Percentiles rank a stretch among this genome's conserved stretches.
These are phyloP conservation scores for Tillandsia leiboldiana DNA, from an alignment of 176 grass and related monocot genomes.

Conservation along the genomic window DNA sequence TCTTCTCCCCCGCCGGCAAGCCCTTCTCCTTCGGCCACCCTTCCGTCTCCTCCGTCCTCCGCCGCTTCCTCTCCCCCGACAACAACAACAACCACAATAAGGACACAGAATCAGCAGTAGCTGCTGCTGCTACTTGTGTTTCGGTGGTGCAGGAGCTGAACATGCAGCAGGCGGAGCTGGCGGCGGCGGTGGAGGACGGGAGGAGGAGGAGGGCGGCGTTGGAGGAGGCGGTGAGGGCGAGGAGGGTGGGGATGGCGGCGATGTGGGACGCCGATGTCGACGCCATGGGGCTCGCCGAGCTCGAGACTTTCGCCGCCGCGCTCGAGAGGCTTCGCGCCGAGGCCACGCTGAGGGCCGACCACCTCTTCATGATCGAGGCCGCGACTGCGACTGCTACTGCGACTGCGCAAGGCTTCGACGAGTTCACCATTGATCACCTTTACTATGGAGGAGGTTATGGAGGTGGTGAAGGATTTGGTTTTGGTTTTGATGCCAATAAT, in stretches of 20 bases:
- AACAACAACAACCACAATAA: no score
- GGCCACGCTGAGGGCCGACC: neutral
- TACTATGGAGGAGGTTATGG: no score
- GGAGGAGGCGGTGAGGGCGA: slow-evolving; percentile 1
- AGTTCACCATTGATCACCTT: no score
- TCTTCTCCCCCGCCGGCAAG: slow-evolving; percentile 50
- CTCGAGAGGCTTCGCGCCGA: slow-evolving; percentile 31
- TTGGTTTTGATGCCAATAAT: no score
- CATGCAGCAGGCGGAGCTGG: neutral
- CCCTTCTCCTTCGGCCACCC: slow-evolving; percentile 40
- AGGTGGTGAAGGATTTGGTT: no score
- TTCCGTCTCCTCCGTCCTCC: slow-evolving; percentile 29
- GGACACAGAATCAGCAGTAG: no score
- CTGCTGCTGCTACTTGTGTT: no score
- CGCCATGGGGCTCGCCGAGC: neutral
- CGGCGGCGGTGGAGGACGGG: slow-evolving; percentile 6
- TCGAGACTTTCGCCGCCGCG: slow-evolving; percentile 12
- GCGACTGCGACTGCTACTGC: no score
- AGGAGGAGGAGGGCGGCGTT: slow-evolving; percentile 15
- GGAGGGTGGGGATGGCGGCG: neutral
- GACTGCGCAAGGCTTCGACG: no score
- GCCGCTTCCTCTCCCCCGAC: slow-evolving; percentile 13
- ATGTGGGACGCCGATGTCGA: slow-evolving; percentile 19
- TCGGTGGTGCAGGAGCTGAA: slow-evolving; percentile 5
- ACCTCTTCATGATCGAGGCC: no score